A percentile compares a stretch with the other conserved stretches of the same genome.
Evolutionary conservation across 805 yeast species (phyloP).

Genomic region (Hermanozyma aechmeae): DNA sequence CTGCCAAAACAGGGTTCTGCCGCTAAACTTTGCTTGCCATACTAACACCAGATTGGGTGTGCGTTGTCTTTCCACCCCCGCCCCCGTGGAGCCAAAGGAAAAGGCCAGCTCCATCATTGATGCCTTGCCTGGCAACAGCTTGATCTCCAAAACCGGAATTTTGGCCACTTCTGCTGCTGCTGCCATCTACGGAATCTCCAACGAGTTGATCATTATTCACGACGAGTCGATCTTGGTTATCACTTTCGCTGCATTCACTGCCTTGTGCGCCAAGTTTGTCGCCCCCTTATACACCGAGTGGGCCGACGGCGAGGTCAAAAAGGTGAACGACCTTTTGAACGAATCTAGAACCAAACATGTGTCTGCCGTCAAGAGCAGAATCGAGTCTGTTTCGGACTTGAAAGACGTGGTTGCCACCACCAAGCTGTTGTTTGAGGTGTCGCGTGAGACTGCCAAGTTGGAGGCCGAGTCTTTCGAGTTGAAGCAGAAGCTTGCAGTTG

Average conservation of each 20-base stretch:
- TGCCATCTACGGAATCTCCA: conserved; percentile 86
- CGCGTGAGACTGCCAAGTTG: conserved; percentile 92
- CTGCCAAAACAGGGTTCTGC: too few relatives aligned
- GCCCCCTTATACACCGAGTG: conserved; percentile 94
- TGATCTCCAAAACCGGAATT: conserved; percentile 86
- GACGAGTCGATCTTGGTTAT: conserved; percentile 84
- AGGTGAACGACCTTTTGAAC: conserved; percentile 74
- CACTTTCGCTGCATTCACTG: conserved; percentile 71
- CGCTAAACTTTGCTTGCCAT: too few relatives aligned
- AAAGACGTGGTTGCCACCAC: conserved; percentile 90
- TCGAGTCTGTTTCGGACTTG: conserved; percentile 76
- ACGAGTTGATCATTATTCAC: conserved; percentile 85
- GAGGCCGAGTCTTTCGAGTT: conserved; percentile 92
- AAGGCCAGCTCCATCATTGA: conserved; percentile 86
- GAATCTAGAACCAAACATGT: conserved; percentile 86
- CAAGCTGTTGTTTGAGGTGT: conserved; percentile 82
- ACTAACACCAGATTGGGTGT: conserved; percentile 45
- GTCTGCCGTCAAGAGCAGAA: conserved; percentile 87
- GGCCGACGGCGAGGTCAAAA: conserved; percentile 80
- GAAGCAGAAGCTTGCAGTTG: conserved; percentile 83
- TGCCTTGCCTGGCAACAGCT: conserved; percentile 86
- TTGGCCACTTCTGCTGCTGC: conserved; percentile 95
- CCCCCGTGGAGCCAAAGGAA: conserved; percentile 77
- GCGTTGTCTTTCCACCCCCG: conserved; percentile 59
- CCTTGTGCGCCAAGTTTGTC: conserved; percentile 71